These are phyloP conservation scores for Monoraphidium neglectum DNA, from an alignment of 139 green algal species.

Conservation along the genomic window DNA sequence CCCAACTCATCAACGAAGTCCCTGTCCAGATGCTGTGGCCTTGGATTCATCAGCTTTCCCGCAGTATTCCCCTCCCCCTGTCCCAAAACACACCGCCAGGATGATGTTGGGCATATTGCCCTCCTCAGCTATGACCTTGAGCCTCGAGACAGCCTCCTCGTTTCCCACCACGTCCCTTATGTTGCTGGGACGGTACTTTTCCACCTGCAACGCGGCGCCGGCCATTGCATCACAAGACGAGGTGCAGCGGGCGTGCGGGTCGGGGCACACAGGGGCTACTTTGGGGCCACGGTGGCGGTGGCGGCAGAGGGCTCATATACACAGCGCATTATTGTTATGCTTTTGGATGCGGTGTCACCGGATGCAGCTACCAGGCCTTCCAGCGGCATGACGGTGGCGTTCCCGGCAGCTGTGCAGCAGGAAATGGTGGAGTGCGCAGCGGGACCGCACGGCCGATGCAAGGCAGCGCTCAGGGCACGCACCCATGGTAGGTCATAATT, in stretches of 20 bases:
- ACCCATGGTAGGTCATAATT: conserved; percentile 24
- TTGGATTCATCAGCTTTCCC: too few species aligned
- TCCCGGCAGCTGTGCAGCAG: too few species aligned
- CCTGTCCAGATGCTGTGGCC: too few species aligned
- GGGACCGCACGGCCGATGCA: not conserved
- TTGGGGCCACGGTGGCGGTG: not conserved
- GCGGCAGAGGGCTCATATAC: not conserved
- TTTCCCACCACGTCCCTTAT: conserved; percentile 97
- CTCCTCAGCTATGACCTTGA: conserved; percentile 92
- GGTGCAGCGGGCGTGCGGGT: not conserved
- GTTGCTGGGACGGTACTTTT: conserved; percentile 91
- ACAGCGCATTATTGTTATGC: not conserved
- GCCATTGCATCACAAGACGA: not conserved
- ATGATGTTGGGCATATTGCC: conserved; percentile 99
- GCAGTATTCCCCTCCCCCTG: not conserved
- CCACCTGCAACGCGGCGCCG: conserved; percentile 47
- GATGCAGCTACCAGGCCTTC: too few species aligned
- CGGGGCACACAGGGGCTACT: not conserved
- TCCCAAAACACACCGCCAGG: conserved; percentile 66
- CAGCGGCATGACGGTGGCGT: too few species aligned
- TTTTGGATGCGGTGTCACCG: too few species aligned
- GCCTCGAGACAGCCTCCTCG: conserved; percentile 84
- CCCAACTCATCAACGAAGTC: too few species aligned
- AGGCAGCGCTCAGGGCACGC: not conserved
- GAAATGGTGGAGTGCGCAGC: too few species aligned